A percentile compares a stretch with the other conserved stretches of the same genome.
Evolutionary conservation across 495 filamentous ascomycete genomes (phyloP).

Genomic region (Talaromyces ruber): DNA sequence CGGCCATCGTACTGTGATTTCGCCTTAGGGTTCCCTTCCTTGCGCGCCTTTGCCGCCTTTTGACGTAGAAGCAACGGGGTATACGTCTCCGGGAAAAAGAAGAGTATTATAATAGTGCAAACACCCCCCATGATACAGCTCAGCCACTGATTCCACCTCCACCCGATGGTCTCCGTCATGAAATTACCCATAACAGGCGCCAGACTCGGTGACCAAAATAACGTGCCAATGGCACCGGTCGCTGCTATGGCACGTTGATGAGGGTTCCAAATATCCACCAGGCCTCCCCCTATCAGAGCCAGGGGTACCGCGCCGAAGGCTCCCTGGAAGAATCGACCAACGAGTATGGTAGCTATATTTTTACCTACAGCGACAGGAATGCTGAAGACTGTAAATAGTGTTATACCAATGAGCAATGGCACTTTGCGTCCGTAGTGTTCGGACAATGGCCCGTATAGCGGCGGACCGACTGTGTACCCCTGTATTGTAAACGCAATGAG

Average conservation of each 20-base stretch:
- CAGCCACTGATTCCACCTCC: constrained; percentile 61
- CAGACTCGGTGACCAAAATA: constrained; percentile 21
- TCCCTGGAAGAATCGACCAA: constrained; percentile 48
- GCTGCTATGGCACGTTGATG: constrained; percentile 52
- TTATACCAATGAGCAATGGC: constrained; percentile 43
- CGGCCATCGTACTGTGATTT: constrained; percentile 14
- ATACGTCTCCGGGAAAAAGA: constrained; percentile 55
- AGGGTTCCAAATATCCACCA: constrained; percentile 54
- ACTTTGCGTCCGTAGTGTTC: constrained; percentile 63
- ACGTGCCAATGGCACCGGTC: constrained; percentile 43
- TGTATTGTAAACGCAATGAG: neutral
- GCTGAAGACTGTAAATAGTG: constrained; percentile 44
- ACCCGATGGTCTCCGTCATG: constrained; percentile 21
- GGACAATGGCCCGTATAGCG: constrained; percentile 54
- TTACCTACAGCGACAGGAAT: constrained; percentile 46
- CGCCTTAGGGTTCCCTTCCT: constrained; percentile 36
- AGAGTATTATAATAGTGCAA: constrained; percentile 29
- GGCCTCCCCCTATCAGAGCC: constrained; percentile 46
- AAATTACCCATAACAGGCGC: neutral
- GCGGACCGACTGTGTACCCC: constrained; percentile 38
- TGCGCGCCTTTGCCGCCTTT: constrained; percentile 56
- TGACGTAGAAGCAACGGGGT: constrained; percentile 58
- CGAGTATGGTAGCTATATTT: constrained; percentile 43
- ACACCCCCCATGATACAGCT: constrained; percentile 48
- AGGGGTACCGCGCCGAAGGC: constrained; percentile 47